Conservation (phyloP, 2,329 filamentous ascomycete genomes). For the Colletotrichum sp. region DNA sequence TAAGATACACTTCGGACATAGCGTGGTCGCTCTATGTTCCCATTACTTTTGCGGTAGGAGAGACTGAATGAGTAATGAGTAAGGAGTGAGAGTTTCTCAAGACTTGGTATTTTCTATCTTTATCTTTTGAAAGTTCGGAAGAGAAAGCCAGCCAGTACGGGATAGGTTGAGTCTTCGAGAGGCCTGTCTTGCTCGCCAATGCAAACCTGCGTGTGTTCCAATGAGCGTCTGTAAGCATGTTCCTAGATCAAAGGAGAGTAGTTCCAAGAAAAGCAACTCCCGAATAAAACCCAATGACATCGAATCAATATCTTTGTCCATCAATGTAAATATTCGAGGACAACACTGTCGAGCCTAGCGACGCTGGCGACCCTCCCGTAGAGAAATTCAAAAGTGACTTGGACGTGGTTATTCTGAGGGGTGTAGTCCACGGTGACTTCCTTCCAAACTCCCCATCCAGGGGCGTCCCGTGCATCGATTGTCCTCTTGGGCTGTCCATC, state of each 20-base stretch:
- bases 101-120: not conserved
- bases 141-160: not conserved
- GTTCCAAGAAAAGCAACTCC: not conserved
- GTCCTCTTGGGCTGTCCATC: not conserved
- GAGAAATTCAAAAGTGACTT: not conserved
- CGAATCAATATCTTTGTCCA: not conserved
- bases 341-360: not conserved
- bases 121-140: not conserved
- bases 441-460: constrained; percentile 7
- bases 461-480: not conserved
- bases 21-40: not conserved
- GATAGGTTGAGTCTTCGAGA: not conserved
- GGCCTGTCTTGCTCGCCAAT: not conserved
- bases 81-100: not conserved
- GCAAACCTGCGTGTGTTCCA: not conserved
- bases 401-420: not conserved
- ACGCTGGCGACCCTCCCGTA: not conserved
- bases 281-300: not conserved
- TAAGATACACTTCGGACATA: not conserved
- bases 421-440: not conserved
- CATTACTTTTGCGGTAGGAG: not conserved
- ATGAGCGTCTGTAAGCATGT: not conserved
- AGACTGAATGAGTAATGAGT: not conserved
- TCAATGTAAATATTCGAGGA: not conserved
- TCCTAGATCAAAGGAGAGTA: not conserved